These are phyloP conservation scores for Calvatia gigantea DNA, from an alignment of 768 basidiomycete genomes.

Conservation along the genomic window DNA sequence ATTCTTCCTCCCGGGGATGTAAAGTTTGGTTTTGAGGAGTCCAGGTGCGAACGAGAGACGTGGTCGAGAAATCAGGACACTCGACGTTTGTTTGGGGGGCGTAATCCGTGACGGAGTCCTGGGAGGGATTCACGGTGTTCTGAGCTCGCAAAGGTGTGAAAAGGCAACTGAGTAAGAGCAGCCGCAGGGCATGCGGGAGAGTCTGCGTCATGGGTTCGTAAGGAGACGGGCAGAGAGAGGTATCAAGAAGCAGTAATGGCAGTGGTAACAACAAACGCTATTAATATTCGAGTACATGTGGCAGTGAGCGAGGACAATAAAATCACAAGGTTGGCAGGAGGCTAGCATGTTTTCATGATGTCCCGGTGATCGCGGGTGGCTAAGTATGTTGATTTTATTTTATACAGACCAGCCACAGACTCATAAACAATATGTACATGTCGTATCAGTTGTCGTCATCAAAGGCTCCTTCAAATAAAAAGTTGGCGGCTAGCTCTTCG, in stretches of 20 bases:
- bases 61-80: constrained; percentile 48
- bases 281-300: not conserved
- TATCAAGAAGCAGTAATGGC: not conserved
- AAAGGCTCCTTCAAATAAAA: constrained; percentile 74
- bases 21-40: constrained; percentile 48
- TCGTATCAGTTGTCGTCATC: constrained; percentile 37
- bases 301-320: not conserved
- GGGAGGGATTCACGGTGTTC: not conserved
- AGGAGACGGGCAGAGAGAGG: not conserved
- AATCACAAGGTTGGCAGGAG: not conserved
- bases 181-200: not conserved
- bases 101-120: constrained; percentile 39
- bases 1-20: constrained; percentile 44
- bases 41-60: constrained; percentile 48
- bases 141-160: not conserved
- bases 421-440: not conserved
- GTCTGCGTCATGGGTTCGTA: not conserved
- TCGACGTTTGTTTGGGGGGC: constrained; percentile 45
- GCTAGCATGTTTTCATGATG: not conserved
- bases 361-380: constrained; percentile 11
- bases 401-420: not conserved
- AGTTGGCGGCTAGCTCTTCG: constrained; percentile 95
- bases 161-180: not conserved
- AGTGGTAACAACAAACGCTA: not conserved
- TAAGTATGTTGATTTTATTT: constrained; percentile 1